Evolutionary conservation across 331 rosid species (phyloP).

Genomic region (Pyracantha coccinea): DNA sequence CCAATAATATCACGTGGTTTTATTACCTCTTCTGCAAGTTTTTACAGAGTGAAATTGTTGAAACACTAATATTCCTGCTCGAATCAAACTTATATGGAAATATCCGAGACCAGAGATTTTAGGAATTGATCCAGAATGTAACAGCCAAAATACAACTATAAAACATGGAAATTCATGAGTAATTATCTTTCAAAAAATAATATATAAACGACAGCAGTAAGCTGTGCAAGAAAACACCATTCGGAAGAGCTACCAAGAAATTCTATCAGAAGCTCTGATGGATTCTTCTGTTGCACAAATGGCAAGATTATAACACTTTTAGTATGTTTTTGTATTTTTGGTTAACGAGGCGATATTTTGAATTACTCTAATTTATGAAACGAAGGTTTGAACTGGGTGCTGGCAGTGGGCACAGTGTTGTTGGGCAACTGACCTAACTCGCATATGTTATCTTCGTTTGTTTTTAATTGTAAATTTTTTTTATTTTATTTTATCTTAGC

Average conservation of each 20-base stretch:
- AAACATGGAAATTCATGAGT: neutral
- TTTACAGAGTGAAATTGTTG: neutral
- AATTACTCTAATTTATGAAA: no score
- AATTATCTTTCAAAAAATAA: neutral
- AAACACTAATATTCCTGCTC: neutral
- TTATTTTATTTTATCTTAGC: no score
- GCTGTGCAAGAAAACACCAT: neutral
- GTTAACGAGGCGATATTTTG: neutral
- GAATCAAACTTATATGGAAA: neutral
- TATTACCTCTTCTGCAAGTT: neutral
- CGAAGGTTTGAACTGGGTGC: neutral
- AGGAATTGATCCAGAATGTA: neutral
- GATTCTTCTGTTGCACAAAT: conserved; percentile 34
- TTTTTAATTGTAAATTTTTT: no score
- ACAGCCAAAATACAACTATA: neutral
- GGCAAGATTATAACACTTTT: conserved; percentile 17
- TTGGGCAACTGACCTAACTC: no score
- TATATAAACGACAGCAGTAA: neutral
- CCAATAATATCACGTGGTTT: neutral
- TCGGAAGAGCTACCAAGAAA: neutral
- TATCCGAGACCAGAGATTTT: neutral
- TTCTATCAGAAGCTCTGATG: conserved; percentile 13
- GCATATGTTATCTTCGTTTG: neutral
- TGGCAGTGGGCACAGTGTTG: no score
- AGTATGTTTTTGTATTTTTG: neutral